Evolutionary conservation across 2,329 filamentous ascomycete genomes (phyloP), one percentile per base, ranked within the genome.

Genomic region (Clonostachys byssicola): DNA sequence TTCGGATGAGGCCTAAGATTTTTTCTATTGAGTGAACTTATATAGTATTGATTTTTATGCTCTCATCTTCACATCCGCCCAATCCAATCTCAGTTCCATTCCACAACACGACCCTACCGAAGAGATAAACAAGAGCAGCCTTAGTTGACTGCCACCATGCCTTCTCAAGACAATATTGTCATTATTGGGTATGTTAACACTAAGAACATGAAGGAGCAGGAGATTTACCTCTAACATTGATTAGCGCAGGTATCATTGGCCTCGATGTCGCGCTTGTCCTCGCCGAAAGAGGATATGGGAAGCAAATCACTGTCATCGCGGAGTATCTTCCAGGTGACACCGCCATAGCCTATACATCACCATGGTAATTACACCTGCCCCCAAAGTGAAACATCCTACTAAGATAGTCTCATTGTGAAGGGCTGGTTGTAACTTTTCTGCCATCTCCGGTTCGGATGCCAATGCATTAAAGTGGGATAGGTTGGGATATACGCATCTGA

Each of bases 341-440:
- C 0, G 57, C 61, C 1, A 49, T 59, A 1, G 52, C 58, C 20
- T 73, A 72, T 51, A 71, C 68, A 2, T 72, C 69, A 6, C 68
- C 69, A 44, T 71, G 68, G 68, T 67, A 50, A 47, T 5, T 42
- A 7, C 40, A 42, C n/a, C 14, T 23, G n/a, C 47, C 46, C 16
- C 2, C 5, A 14, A 33, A 20, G 13, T 4, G 30, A 18, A 12
- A 20, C 10, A 9, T 23, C n/a, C 16, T 65, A 71, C 45, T 47
- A 54, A 12, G 70, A 71, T 42, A 66, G 66, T 0, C 47, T n/a
- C n/a, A n/a, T n/a, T n/a, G n/a, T 71, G 44, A 17, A 61, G 12
- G 68, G 70, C 70, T 10, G 70, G 70, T 4, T 70, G 65, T 49
- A 73, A 73, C 51, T 72, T 72, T 51, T 73, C 70, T 1, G 68